Evolutionary conservation across 495 filamentous ascomycete species (phyloP).

Genomic region (Lindgomyces ingoldianus): DNA sequence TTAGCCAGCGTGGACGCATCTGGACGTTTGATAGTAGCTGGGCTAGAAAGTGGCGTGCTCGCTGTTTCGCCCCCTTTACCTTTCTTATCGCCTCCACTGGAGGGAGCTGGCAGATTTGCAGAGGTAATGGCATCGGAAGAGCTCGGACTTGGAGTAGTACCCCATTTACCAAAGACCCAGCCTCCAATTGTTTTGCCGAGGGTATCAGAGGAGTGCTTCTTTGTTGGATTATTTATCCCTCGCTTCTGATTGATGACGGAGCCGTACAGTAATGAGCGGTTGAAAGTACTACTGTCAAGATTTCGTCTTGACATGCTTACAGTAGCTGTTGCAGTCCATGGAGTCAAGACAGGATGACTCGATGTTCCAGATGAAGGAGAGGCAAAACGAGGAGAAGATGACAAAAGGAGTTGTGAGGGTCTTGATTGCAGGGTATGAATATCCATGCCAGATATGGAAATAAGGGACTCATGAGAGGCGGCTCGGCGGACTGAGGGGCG

Average conservation of each 20-base stretch:
- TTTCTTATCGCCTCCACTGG: no score
- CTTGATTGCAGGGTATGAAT: conserved; percentile 42
- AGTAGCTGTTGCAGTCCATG: conserved; percentile 37
- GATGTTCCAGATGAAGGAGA: conserved; percentile 16
- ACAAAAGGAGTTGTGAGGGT: conserved; percentile 36
- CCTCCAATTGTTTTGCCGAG: conserved; percentile 43
- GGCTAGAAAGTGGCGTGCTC: no score
- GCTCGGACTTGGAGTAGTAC: conserved; percentile 36
- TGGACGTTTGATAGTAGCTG: no score
- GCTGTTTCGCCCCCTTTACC: no score
- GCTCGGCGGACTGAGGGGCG: conserved; percentile 41
- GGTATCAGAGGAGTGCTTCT: background rate
- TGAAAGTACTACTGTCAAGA: conserved; percentile 25
- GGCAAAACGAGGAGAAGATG: conserved; percentile 33
- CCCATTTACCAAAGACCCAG: conserved; percentile 46
- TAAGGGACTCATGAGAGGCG: conserved; percentile 46
- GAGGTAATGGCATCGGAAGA: conserved; percentile 1
- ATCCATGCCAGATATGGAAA: conserved; percentile 47
- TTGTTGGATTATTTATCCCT: background rate
- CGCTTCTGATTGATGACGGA: conserved; percentile 37
- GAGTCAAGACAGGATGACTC: conserved; percentile 33
- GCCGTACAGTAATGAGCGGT: conserved; percentile 37
- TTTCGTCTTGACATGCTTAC: conserved; percentile 27
- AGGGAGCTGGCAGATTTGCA: background rate
- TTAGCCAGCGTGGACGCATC: no score